Percentiles rank a stretch among this genome's conserved stretches.
phyloP scores from a whole-genome alignment of 2,329 filamentous ascomycete genomes.

The Dichotomopilus funicola region DNA sequence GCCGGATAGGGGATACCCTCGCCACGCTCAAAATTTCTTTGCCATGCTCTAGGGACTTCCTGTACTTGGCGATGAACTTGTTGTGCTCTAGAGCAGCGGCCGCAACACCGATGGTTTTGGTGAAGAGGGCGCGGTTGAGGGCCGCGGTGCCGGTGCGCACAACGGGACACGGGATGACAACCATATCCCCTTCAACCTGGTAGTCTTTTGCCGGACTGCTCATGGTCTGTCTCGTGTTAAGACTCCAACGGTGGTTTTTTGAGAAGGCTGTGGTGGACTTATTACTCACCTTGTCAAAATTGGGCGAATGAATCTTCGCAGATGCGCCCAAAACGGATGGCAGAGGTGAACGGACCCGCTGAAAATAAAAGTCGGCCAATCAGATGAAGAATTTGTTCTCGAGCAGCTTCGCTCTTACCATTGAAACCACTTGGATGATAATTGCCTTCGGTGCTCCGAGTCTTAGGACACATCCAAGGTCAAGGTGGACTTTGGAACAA shows the following conservation, averaged over 20 bases:
- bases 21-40: conserved; percentile 60
- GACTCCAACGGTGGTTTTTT: neutral
- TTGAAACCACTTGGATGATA: no score
- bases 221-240: conserved; percentile 9
- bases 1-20: conserved; percentile 55
- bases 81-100: conserved; percentile 72
- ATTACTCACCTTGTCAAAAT: conserved; percentile 11
- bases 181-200: conserved; percentile 36
- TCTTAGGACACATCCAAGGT: no score
- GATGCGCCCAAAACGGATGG: neutral
- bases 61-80: conserved; percentile 66
- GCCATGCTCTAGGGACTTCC: conserved; percentile 58
- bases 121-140: conserved; percentile 79
- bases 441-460: no score
- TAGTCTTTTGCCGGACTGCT: neutral
- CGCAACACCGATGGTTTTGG: conserved; percentile 65
- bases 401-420: neutral
- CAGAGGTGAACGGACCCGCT: conserved; percentile 7
- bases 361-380: conserved; percentile 3
- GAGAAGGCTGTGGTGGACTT: neutral
- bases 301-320: conserved; percentile 2
- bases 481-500: neutral
- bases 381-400: neutral
- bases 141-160: conserved; percentile 67
- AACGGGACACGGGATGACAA: conserved; percentile 68